Evolutionary conservation across 305 asterid genomes (phyloP), one percentile per base, ranked within the genome.

Genomic region (Plantago coronopus): DNA sequence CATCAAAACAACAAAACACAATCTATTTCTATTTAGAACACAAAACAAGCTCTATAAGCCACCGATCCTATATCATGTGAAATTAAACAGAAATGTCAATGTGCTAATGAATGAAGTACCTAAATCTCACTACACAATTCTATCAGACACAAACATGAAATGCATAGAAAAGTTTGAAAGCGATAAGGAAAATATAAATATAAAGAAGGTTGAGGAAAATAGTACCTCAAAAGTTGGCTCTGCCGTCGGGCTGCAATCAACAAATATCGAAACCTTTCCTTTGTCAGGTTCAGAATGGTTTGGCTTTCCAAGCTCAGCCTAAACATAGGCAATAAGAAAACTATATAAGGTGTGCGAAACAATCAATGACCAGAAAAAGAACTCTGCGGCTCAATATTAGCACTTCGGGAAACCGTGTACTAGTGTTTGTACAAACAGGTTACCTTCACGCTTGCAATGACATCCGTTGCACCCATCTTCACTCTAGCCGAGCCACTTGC

Each of bases 281-380:
- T 85, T 79, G 68, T 79, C 91, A 16, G 95, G 98, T 68, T 79
- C 72, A 54, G 87, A 79, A 13, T 78, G 57, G 61, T 57, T 79
- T 2, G 98, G 96, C 77, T 47, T 91, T 57, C 98, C 98, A 49
- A 91, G 89, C 74, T 91, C 98, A 51, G 95, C 98, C 96, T 91
- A 79, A 57, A 76, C 69, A 54, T 53, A 49, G 54, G 62, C 51
- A 38, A 70, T 27, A 29, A 31, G 51, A 22, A 59, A 17, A 61
- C 60, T 23, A 37, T 56, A 49, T 46, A 64, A 60, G 40, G 54
- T 53, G 13, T 21, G 50, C 19, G 54, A 51, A 49, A 53, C 16
- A 49, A 9, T 23, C 13, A 25, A 27, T 18, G 18, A 59, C 40
- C 48, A 57, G 61, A 43, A 17, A 31, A 62, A 17, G 14, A 42